Evolutionary conservation across 495 filamentous ascomycete genomes (phyloP), one percentile per base, ranked within the genome.

Genomic region (Penicillium steckii): DNA sequence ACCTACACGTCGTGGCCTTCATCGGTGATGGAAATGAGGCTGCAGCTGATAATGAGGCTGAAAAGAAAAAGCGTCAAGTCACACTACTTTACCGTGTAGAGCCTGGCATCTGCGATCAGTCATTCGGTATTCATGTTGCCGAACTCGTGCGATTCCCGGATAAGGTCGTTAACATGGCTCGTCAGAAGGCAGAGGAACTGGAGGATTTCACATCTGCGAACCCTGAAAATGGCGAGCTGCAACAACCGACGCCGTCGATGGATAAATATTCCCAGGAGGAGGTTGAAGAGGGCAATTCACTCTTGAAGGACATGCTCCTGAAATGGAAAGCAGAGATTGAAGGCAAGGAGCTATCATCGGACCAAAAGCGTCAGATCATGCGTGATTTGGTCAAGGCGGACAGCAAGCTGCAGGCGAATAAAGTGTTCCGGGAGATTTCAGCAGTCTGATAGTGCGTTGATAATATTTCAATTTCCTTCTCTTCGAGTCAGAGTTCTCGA

Each of bases 81-180:
- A 98, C 94, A 1, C 80, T 98, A 3, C 83, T 98, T 1, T 98
- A 98, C 75, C 95, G 95, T 66, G 91, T 98, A 37, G 89, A 92
- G 57, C 89, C 90, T 4, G 95, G 94, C 30, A 86, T 97, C 58
- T 96, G 91, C 73, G 94, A 99, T 66, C 94, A 98, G 68, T 90
- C 85, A 30, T 98, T 98, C 70, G 94, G 94, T 59, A 98, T 98
- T 65, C 94, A 98, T 68, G 94, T 99, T 10, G 94, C 94, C 8
- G 94, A 99, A 73, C 82, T 99, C 1, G 94, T 99, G 8, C 83
- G 92, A n/a, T 99, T 99, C 77, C 94, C 94, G 2, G 84, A 88
- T 46, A 99, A 97, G 71, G 94, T 99, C 4, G 88, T 99, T 47
- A 91, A 91, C 60, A 99, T 97, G 94, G 94, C 94, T 22, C 96